Evolutionary conservation across 139 green algal genomes (phyloP), one percentile per base, ranked within the genome.

Genomic region (Picochlorum sp.): DNA sequence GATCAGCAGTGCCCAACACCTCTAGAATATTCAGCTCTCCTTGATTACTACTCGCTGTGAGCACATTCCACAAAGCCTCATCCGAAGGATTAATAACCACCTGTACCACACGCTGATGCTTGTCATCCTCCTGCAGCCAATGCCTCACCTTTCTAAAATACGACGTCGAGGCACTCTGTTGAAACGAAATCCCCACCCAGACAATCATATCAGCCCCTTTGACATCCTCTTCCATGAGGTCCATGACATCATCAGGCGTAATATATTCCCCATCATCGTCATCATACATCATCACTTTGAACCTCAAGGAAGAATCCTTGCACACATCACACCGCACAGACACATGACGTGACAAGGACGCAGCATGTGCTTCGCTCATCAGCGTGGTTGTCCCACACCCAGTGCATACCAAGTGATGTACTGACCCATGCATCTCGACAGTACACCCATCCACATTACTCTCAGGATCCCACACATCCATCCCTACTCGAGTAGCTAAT

Each of bases 121-220:
- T 66, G 21, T 63, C 65, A 2, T 49, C 70, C 55, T 81, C 76
- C 64, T 80, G 73, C 45, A 80, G 45, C 26, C 74, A 72, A 20
- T 49, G 37, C 14, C 84, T 63, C 57, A 88, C 87, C 16, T 75
- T 77, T 23, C 85, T 68, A 71, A 96, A 96, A 79, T 96, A 96
- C 47, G 84, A 69, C 1, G 86, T 86, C 24, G 77, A 87, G 3
- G 90, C 90, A 1, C 62, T 81, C 76, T 96, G 90, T 75, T 95
- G 79, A 75, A 96, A 96, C 64, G 81, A 91, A 75, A 96, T 95
- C 63, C 90, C 90, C 14, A 91, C 75, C 90, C 90, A 96, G 30
- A 94, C 68, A 49, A 95, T 81, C 57, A 86, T 45, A 78, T 95
- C 86, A 15, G 81, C 84, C 1, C 38, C 70, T 62, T 83, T 72